Conservation (phyloP, 331 rosid species). For the Rosa hybrid region DNA sequence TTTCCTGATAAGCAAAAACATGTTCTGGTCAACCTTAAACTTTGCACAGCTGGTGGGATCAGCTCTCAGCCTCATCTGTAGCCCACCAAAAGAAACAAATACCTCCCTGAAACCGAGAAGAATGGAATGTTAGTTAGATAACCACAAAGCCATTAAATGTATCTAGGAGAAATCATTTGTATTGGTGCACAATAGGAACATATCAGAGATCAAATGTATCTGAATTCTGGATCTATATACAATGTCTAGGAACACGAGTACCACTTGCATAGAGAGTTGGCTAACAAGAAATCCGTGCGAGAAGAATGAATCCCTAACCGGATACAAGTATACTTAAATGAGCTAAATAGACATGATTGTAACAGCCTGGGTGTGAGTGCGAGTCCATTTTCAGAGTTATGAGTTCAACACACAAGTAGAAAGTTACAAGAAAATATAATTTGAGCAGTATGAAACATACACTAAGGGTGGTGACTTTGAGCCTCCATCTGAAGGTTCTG, state of each 20-base stretch:
- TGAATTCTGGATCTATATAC: not conserved
- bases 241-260: not conserved
- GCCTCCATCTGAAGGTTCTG: slow-evolving; percentile 2
- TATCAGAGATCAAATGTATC: not conserved
- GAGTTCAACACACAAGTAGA: not conserved
- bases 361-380: not conserved
- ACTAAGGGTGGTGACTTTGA: slow-evolving; percentile 37
- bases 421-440: not conserved
- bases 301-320: not conserved
- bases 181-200: not conserved
- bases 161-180: not conserved
- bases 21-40: slow-evolving; percentile 57
- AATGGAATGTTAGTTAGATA: slow-evolving; percentile 8
- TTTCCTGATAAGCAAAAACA: slow-evolving; percentile 75
- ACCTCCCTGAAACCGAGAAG: slow-evolving; percentile 50
- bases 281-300: not conserved
- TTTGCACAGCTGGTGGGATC: slow-evolving; percentile 57
- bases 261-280: not conserved
- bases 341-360: not conserved
- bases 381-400: not conserved
- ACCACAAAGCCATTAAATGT: not conserved
- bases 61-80: slow-evolving; percentile 75
- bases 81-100: slow-evolving; percentile 77
- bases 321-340: not conserved
- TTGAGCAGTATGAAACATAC: slow-evolving; percentile 43